Evolutionary conservation across 164 flowering plant genomes (phyloP).

Genomic region (Houttuynia cordata): DNA sequence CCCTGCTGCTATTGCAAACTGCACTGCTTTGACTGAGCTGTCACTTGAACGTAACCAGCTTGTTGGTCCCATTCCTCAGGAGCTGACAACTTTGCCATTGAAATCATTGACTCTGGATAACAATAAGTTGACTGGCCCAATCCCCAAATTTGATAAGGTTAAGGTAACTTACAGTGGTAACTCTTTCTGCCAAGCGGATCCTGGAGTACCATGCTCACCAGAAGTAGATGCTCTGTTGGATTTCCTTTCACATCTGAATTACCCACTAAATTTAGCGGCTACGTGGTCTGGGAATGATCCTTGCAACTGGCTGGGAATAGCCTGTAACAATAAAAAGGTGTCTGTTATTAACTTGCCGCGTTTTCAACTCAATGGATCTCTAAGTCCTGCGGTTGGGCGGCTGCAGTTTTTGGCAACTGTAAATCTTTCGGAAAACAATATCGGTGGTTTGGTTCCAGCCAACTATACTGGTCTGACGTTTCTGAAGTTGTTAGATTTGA

Average conservation of each 20-base stretch:
- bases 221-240: conserved; percentile 50
- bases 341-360: conserved; percentile 41
- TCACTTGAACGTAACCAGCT: conserved; percentile 48
- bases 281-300: conserved; percentile 74
- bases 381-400: conserved; percentile 52
- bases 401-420: conserved; percentile 38
- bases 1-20: conserved; percentile 39
- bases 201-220: conserved; percentile 44
- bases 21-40: conserved; percentile 42
- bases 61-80: conserved; percentile 54
- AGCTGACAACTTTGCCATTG: conserved; percentile 33
- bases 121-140: conserved; percentile 47
- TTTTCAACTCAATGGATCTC: conserved; percentile 43
- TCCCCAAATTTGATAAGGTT: conserved; percentile 32
- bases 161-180: conserved; percentile 21
- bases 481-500: conserved; percentile 44
- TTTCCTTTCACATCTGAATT: conserved; percentile 43
- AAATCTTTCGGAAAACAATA: conserved; percentile 34
- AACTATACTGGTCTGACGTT: conserved; percentile 32
- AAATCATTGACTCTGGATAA: conserved; percentile 36
- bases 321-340: conserved; percentile 30
- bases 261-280: conserved; percentile 37
- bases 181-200: conserved; percentile 41
- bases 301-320: conserved; percentile 63
- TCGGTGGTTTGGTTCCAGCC: conserved; percentile 41